Base-by-base conservation (phyloP, 1,139 yeast species). In the Geotrichum citri-aurantii region DNA sequence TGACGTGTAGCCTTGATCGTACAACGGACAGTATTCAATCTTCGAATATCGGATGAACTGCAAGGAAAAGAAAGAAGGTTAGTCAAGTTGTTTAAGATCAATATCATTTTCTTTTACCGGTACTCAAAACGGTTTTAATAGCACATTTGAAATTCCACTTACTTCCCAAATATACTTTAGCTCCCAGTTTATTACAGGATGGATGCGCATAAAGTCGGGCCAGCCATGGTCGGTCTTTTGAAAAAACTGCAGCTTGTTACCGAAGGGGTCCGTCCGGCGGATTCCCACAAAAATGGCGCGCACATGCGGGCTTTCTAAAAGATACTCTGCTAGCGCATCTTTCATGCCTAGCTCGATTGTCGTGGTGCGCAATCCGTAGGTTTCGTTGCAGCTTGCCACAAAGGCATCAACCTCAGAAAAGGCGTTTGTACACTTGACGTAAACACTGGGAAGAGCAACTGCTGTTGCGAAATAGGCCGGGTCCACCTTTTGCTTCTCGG, bases 101-200 rank as follows among this genome's bases (percentile, higher is more conserved):
- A n/a, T n/a, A n/a, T n/a, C n/a, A n/a, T n/a, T n/a, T n/a, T n/a
- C n/a, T n/a, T n/a, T n/a, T n/a, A n/a, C n/a, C n/a, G n/a, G n/a
- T n/a, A n/a, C n/a, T n/a, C n/a, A n/a, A n/a, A n/a, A n/a, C n/a
- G n/a, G n/a, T n/a, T n/a, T n/a, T n/a, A n/a, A n/a, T 17, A 5
- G 14, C 7, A n/a, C 5, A n/a, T 37, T n/a, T 37, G 8, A 37
- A 14, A 37, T 37, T 14, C 14, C 10, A 37, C 44, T 37, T 19
- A 37, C 44, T 8, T 81, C 85, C 97, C 97, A 90, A 3, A 90
- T 78, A 60, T 89, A 89, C 29, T 79, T 80, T 65, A 87, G 88
- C 50, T 80, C 80, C 96, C 96, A 90, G 57, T 87, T 86, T 54
- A 90, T 76, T 12, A 90, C 85, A 0, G 97, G 96, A 66, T 89